Evolutionary conservation across 306 rosid species (phyloP).

Genomic region (Astragalus membranaceus): DNA sequence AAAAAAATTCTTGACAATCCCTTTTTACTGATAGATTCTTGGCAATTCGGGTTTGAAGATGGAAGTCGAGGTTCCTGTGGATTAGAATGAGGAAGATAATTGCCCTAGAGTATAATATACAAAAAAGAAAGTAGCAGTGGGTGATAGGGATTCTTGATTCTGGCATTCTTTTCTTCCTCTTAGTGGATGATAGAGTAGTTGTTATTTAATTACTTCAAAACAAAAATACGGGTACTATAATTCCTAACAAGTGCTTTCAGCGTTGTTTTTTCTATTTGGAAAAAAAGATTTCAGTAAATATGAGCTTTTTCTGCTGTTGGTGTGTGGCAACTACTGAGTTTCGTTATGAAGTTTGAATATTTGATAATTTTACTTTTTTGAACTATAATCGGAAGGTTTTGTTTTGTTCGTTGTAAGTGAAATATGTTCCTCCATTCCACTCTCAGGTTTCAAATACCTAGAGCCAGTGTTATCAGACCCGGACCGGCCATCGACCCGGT

Average conservation of each 20-base stretch:
- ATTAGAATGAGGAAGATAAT: conserved; percentile 25
- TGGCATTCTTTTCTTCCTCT: conserved; percentile 10
- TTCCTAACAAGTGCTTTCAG: neutral
- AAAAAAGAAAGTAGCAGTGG: neutral
- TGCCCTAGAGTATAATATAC: conserved; percentile 11
- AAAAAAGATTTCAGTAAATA: conserved; percentile 6
- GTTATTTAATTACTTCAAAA: neutral
- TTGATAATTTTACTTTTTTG: neutral
- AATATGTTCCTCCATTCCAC: neutral
- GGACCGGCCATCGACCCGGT: too few relatives aligned
- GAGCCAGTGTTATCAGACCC: too few relatives aligned
- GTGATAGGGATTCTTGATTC: conserved; percentile 5
- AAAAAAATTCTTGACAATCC: conserved; percentile 13
- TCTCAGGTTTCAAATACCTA: neutral
- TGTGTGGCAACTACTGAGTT: neutral
- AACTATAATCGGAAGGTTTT: neutral
- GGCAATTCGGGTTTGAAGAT: conserved; percentile 54
- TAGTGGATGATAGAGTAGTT: conserved; percentile 5
- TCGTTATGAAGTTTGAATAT: neutral
- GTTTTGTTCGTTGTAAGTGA: neutral
- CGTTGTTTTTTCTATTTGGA: neutral
- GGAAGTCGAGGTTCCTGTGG: conserved; percentile 74
- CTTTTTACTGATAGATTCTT: conserved; percentile 44
- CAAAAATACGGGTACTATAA: neutral
- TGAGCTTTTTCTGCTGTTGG: neutral